Conservation (phyloP, 257 asterid species). For the Ilex aquifolium region DNA sequence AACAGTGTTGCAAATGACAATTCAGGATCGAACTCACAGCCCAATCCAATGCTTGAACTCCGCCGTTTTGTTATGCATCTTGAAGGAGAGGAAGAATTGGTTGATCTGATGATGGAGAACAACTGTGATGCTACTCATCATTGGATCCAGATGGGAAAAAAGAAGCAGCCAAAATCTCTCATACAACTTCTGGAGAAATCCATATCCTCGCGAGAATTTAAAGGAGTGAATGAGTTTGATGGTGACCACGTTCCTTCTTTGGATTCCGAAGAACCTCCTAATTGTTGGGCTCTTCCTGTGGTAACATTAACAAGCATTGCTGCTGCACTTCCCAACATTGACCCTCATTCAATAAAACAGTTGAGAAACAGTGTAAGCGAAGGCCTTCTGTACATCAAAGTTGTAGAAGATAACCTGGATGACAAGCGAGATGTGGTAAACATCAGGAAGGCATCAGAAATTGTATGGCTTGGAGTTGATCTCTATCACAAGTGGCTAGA, state of each 20-base stretch:
- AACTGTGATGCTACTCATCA: constrained; percentile 43
- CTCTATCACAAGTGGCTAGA: constrained; percentile 62
- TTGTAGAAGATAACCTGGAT: constrained; percentile 44
- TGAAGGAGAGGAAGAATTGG: constrained; percentile 68
- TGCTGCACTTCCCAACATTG: constrained; percentile 33
- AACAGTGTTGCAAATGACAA: constrained; percentile 12
- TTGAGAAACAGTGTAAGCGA: constrained; percentile 42
- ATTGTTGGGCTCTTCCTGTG: constrained; percentile 89
- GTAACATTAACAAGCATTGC: constrained; percentile 81
- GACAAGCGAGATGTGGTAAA: constrained; percentile 27
- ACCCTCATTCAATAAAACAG: constrained; percentile 28
- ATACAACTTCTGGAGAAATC: constrained; percentile 41
- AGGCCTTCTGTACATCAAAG: constrained; percentile 45
- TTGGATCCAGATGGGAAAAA: constrained; percentile 58
- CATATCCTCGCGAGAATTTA: constrained; percentile 36
- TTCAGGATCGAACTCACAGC: constrained; percentile 25
- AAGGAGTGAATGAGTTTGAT: constrained; percentile 57
- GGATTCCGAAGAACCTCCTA: constrained; percentile 55
- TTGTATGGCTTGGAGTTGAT: constrained; percentile 59
- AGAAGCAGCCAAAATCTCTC: constrained; percentile 50
- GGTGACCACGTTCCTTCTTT: constrained; percentile 41
- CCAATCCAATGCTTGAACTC: constrained; percentile 36
- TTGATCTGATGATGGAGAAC: constrained; percentile 48
- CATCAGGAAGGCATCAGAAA: constrained; percentile 59
- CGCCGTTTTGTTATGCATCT: constrained; percentile 58